Evolutionary conservation across 1,284 basidiomycete genomes (phyloP), one percentile per base, ranked within the genome.

Genomic region (Sporisorium sorghi): DNA sequence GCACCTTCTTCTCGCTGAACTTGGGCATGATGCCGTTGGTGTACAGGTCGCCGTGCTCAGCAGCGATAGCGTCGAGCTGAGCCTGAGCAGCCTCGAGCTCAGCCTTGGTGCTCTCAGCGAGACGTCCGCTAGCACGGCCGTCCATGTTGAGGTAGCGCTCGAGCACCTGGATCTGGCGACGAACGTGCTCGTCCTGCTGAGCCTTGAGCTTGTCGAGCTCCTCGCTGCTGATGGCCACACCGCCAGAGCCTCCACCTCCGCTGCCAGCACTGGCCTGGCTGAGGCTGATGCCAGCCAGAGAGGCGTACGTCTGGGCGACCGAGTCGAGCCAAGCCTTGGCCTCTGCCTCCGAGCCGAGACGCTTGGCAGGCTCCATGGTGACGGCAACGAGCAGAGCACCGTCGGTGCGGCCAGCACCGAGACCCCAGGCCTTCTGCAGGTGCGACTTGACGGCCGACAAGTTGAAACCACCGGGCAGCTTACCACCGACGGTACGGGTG

Each of bases 381-480:
- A 93, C 91, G 76, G 90, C 94, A 66, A 97, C 88, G 50, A 99
- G 89, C 56, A 99, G 89, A n/a, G 94, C 93, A 37, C 89, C 91
- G 76, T 99, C 96, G 15, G 92, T 90, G 62, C 96, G 93, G 40
- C 89, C 88, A 10, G 95, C 87, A 26, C 96, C 97, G 19, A 99
- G 87, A 68, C 96, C 96, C 95, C 94, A 82, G 1, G 72, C 73
- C 64, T 81, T 81, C 55, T 77, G 67, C 26, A 82, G 63, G 67
- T 82, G 78, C 5, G 89, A 86, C 86, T 97, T 96, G 85, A 95
- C 93, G n/a, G 93, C 89, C 5, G 95, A 93, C 26, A 92, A 88
- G 85, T 97, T 97, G 90, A 99, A 99, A 30, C 96, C 96, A 86
- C 97, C 97, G 40, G 97, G 97, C 92, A 99, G 95, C 87, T 99